These are phyloP conservation scores for Hypericum androsaemum DNA, from an alignment of 345 rosid genomes.

Conservation along the genomic window DNA sequence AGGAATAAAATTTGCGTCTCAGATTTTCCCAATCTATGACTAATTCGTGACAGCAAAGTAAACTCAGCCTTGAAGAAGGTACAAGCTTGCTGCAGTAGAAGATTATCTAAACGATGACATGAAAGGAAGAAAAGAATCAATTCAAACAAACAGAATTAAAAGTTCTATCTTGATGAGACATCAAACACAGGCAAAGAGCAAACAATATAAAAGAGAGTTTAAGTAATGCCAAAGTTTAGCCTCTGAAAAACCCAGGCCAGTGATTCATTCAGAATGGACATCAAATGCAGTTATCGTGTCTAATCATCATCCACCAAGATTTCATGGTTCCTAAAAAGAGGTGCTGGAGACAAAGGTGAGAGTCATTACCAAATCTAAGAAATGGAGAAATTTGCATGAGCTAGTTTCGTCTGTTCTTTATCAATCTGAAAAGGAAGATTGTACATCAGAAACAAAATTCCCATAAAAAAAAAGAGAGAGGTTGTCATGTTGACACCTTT, in stretches of 20 bases:
- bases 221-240: too few species aligned
- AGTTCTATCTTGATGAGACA: too few species aligned
- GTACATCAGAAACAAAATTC: constrained; percentile 3
- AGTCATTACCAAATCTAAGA: constrained; percentile 59
- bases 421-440: constrained; percentile 42
- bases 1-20: constrained; percentile 86
- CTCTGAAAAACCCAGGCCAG: too few species aligned
- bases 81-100: constrained; percentile 70
- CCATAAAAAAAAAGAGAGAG: not conserved
- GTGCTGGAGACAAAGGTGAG: constrained; percentile 1
- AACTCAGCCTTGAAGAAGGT: constrained; percentile 79
- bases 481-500: constrained; percentile 35
- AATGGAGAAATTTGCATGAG: constrained; percentile 66
- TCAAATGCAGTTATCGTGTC: too few species aligned
- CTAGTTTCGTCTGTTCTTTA: constrained; percentile 82
- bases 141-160: too few species aligned
- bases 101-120: constrained; percentile 11
- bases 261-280: too few species aligned
- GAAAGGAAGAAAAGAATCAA: too few species aligned
- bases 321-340: not conserved
- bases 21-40: constrained; percentile 83
- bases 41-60: constrained; percentile 68
- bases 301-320: not conserved
- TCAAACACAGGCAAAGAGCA: too few species aligned
- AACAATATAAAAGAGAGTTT: too few species aligned